phyloP scores from a whole-genome alignment of 176 grass and related monocot genomes.

The Alloteropsis semialata region DNA sequence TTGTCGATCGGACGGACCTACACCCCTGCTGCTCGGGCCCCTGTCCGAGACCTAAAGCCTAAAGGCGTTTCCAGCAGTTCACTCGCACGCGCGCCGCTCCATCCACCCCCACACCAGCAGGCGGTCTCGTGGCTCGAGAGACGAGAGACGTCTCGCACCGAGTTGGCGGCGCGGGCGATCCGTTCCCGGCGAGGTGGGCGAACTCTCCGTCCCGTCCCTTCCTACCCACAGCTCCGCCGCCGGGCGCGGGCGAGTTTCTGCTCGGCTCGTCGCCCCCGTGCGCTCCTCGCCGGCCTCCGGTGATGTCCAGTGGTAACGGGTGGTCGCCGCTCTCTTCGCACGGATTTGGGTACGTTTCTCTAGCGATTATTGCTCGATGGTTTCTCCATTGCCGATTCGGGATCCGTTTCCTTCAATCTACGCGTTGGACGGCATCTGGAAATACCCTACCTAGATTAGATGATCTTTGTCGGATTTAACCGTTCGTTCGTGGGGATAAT shows the following conservation, averaged over 20 bases:
- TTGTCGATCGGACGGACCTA: not conserved
- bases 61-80: not conserved
- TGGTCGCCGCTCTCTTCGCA: not conserved
- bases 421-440: not conserved
- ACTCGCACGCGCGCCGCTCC: not conserved
- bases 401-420: not conserved
- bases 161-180: not conserved
- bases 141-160: not conserved
- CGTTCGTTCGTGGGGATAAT: too few relatives aligned
- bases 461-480: not conserved
- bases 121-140: too few relatives aligned
- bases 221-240: not conserved
- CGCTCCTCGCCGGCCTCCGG: not conserved
- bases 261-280: not conserved
- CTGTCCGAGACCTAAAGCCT: not conserved
- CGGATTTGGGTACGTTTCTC: slow-evolving; percentile 23
- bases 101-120: too few relatives aligned
- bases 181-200: not conserved
- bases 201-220: not conserved
- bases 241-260: too few relatives aligned
- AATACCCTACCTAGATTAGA: not conserved
- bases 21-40: not conserved
- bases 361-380: not conserved
- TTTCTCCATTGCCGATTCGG: not conserved
- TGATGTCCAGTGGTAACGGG: slow-evolving; percentile 1